These are phyloP conservation scores for Dendrobium nobile DNA, from an alignment of 106 monocot species.

Conservation along the genomic window DNA sequence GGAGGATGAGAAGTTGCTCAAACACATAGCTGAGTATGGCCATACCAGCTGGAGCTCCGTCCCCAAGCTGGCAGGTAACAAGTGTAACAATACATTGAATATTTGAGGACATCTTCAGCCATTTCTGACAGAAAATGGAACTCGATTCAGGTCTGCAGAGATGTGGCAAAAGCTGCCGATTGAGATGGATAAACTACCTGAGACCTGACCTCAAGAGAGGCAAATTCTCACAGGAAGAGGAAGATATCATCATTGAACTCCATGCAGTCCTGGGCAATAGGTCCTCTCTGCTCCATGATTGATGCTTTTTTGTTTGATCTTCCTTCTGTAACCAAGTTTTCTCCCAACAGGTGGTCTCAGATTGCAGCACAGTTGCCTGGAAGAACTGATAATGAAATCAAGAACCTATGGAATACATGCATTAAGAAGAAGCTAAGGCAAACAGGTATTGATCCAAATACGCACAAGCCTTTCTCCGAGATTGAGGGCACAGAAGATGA, in stretches of 20 bases:
- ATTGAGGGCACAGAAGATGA: slow-evolving; percentile 2
- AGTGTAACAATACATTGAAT: neutral
- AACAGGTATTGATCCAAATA: slow-evolving; percentile 47
- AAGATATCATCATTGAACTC: slow-evolving; percentile 44
- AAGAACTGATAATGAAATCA: slow-evolving; percentile 58
- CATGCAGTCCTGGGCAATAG: slow-evolving; percentile 54
- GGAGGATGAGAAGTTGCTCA: slow-evolving; percentile 38
- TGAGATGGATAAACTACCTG: slow-evolving; percentile 92
- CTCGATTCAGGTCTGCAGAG: slow-evolving; percentile 50
- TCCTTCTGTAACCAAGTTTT: too few relatives aligned
- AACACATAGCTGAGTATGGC: slow-evolving; percentile 27
- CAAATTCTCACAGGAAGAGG: slow-evolving; percentile 52
- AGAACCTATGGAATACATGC: slow-evolving; percentile 52
- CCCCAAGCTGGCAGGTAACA: slow-evolving; percentile 37
- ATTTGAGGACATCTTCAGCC: neutral
- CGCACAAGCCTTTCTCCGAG: slow-evolving; percentile 39
- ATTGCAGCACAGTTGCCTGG: slow-evolving; percentile 53
- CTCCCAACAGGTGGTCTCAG: slow-evolving; percentile 38
- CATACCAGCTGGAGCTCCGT: slow-evolving; percentile 46
- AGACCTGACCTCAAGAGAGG: slow-evolving; percentile 82
- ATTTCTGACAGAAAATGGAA: neutral
- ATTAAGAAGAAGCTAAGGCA: slow-evolving; percentile 53
- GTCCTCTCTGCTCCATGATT: slow-evolving; percentile 7
- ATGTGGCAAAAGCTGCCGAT: slow-evolving; percentile 92
- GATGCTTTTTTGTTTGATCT: neutral